These are phyloP conservation scores for Trypanosoma melophagium DNA, from an alignment of 208 protist species.

Conservation along the genomic window DNA sequence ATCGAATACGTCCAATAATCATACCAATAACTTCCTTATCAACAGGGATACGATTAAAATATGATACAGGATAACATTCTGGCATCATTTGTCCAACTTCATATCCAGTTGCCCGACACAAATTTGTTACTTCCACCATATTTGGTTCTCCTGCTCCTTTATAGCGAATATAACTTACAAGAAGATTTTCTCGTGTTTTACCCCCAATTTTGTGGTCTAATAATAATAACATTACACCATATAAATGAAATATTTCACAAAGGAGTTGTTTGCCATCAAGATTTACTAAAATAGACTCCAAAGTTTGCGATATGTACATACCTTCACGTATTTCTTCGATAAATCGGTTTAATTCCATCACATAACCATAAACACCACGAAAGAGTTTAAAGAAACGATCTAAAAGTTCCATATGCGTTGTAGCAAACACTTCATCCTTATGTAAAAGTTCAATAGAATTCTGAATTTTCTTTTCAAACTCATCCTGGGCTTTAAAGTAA, in stretches of 20 bases:
- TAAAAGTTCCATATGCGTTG: conserved; percentile 95
- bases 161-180: conserved; percentile 97
- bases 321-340: conserved; percentile 91
- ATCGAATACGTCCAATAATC: conserved; percentile 92
- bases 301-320: conserved; percentile 86
- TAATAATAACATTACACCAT: conserved; percentile 96
- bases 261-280: conserved; percentile 96
- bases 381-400: conserved; percentile 96
- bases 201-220: conserved; percentile 94
- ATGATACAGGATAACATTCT: conserved; percentile 91
- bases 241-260: conserved; percentile 92
- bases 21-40: conserved; percentile 75
- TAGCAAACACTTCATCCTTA: conserved; percentile 75
- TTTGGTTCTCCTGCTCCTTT: conserved; percentile 88
- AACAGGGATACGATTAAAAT: conserved; percentile 86
- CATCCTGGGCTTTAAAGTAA: conserved; percentile 85
- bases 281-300: conserved; percentile 92
- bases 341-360: conserved; percentile 89
- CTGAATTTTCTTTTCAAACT: conserved; percentile 80
- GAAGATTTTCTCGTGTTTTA: conserved; percentile 92
- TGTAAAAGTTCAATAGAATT: conserved; percentile 52
- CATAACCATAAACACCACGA: conserved; percentile 95
- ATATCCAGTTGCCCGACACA: conserved; percentile 93
- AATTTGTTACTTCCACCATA: conserved; percentile 94
- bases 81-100: conserved; percentile 26